Base-by-base conservation (phyloP, 2,329 filamentous ascomycete genomes). In the Apiospora sp. region DNA sequence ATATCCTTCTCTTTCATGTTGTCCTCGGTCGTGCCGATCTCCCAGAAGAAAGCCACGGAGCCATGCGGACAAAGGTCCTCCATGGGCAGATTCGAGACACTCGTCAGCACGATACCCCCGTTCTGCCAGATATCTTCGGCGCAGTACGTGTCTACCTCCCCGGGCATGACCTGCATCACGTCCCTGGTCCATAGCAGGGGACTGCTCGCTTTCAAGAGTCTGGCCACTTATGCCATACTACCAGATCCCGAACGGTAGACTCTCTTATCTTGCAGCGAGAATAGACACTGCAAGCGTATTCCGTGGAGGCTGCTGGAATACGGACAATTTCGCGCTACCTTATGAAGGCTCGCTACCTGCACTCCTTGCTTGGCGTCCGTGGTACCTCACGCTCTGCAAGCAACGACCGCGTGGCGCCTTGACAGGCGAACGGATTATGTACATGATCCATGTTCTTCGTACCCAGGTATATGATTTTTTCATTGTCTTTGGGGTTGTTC, bases 101-200 rank as follows among this genome's bases (percentile, higher is more conserved):
- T 92, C 0, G 94, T 97, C 8, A 98, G 82, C 19, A 94, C 87
- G 1, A 86, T 84, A 0, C 89, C 90, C 1, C 87, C 85, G 43
- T 85, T 79, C 2, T 83, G 74, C n/a, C 85, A 86, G 8, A 93
- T 87, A 71, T 91, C 86, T 19, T 87, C 83, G 3, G 94, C 94
- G 80, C 95, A 98, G 82, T 90, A 96, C 30, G 87, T 83, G 79
- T 98, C 96, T 1, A 96, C 96, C 82, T 98, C 96, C 0, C 93
- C 95, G 0, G 94, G 91, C 0, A 97, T 92, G 16, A 96, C 86
- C 34, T 86, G 83, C 12, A 84, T 85, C 64, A 86, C 79, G 73
- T 74, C 77, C 5, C 75, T 80, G 27, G 27, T 30, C 27, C 27
- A 30, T 30, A 2, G 49, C n/a, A 51, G 12, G n/a, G 14, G 24